A percentile compares a stretch with the other conserved stretches of the same genome.
phyloP scores from a whole-genome alignment of 2,329 filamentous ascomycete genomes.

The Talaromyces piceae region DNA sequence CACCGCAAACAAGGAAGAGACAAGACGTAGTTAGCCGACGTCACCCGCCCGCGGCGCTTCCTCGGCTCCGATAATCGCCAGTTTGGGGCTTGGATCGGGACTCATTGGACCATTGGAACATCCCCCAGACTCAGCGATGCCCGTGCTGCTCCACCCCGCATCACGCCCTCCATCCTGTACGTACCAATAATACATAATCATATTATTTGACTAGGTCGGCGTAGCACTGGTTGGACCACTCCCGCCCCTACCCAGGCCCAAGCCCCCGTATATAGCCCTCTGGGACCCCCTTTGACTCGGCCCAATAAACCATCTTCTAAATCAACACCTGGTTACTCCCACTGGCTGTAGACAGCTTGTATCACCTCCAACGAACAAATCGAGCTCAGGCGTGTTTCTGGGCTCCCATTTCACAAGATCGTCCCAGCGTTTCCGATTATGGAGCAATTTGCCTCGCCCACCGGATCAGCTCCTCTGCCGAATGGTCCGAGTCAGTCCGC shows the following conservation, averaged over 20 bases:
- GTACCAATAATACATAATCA: neutral
- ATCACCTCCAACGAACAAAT: neutral
- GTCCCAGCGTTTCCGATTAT: neutral
- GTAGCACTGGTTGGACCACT: neutral
- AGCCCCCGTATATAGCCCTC: neutral
- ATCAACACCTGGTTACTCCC: neutral
- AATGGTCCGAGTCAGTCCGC: slow-evolving; percentile 3
- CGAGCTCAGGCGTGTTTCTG: neutral
- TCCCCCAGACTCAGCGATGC: no score
- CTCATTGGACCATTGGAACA: no score
- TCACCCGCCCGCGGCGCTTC: neutral
- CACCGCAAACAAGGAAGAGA: neutral
- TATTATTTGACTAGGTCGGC: neutral
- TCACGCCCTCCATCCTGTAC: neutral
- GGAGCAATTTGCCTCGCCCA: slow-evolving; percentile 10
- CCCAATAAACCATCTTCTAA: neutral
- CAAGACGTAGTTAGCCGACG: neutral
- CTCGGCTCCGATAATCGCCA: neutral
- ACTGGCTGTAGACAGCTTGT: neutral
- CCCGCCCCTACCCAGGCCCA: neutral
- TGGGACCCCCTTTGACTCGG: neutral
- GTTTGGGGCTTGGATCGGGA: neutral
- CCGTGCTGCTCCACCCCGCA: neutral
- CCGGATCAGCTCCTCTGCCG: slow-evolving; percentile 5
- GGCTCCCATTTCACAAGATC: neutral